phyloP scores from a whole-genome alignment of 106 monocot species.

The Phalaenopsis equestris region DNA sequence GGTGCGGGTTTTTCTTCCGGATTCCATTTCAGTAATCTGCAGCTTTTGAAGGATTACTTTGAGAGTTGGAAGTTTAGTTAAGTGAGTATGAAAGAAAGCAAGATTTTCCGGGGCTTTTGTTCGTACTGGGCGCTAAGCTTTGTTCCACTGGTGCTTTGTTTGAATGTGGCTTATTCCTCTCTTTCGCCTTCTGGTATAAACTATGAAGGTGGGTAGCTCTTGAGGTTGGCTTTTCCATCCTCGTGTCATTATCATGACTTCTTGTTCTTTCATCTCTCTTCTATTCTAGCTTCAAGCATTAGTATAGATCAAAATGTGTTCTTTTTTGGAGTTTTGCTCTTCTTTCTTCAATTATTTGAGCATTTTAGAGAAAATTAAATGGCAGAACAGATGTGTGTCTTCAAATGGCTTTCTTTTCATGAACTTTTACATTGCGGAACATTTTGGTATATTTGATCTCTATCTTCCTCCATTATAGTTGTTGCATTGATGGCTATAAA shows the following conservation, averaged over 20 bases:
- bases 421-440: neutral
- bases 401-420: neutral
- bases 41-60: neutral
- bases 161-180: slow-evolving; percentile 33
- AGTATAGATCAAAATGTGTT: neutral
- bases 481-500: slow-evolving; percentile 89
- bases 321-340: neutral
- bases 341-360: neutral
- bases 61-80: neutral
- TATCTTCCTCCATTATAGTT: slow-evolving; percentile 36
- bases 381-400: neutral
- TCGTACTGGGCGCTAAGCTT: slow-evolving; percentile 17
- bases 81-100: slow-evolving; percentile 17
- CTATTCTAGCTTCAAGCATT: neutral
- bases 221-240: neutral
- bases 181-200: slow-evolving; percentile 94
- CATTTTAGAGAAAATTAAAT: neutral
- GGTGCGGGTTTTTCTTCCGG: neutral
- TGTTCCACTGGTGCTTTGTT: slow-evolving; percentile 21
- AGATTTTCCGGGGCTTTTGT: neutral
- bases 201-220: slow-evolving; percentile 69
- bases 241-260: neutral
- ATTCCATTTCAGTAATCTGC: neutral
- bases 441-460: neutral
- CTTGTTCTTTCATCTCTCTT: neutral